Conservation (phyloP, 176 grass and related monocot genomes). For the Phragmites australis region DNA sequence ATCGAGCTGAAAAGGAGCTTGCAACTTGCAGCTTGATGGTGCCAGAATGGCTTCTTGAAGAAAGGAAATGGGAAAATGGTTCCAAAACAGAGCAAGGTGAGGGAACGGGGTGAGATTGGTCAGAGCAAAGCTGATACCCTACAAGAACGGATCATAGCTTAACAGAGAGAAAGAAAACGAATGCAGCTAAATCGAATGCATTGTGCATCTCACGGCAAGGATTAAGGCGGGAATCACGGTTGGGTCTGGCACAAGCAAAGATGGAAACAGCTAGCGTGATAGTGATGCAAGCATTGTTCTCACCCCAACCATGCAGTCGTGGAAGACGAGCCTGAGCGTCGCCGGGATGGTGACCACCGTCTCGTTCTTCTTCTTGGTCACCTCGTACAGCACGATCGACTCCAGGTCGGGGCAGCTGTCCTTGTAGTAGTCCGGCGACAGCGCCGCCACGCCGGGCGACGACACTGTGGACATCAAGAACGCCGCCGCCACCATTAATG, state of each 20-base stretch:
- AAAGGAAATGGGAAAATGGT: neutral
- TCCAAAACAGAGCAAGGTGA: slow-evolving; percentile 28
- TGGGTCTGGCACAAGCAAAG: neutral
- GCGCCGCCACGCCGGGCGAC: neutral
- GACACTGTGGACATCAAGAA: slow-evolving; percentile 28
- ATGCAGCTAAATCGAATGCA: neutral
- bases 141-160: neutral
- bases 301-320: slow-evolving; percentile 82
- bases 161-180: neutral
- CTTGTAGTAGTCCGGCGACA: slow-evolving; percentile 49
- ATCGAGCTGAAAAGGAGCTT: neutral
- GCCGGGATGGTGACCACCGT: slow-evolving; percentile 74
- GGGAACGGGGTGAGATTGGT: neutral
- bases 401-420: slow-evolving; percentile 47
- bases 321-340: slow-evolving; percentile 71
- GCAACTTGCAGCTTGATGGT: slow-evolving; percentile 34
- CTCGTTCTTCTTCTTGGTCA: slow-evolving; percentile 54
- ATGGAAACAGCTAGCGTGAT: neutral
- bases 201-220: neutral
- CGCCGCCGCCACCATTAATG: neutral
- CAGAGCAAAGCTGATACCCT: neutral
- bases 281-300: neutral
- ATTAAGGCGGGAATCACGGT: neutral
- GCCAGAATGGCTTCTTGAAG: neutral
- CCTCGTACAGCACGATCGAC: slow-evolving; percentile 48